Percentiles rank a stretch among this genome's conserved stretches.
Evolutionary conservation across 2,329 filamentous ascomycete species (phyloP).

Genomic region (Diaporthe vexans): DNA sequence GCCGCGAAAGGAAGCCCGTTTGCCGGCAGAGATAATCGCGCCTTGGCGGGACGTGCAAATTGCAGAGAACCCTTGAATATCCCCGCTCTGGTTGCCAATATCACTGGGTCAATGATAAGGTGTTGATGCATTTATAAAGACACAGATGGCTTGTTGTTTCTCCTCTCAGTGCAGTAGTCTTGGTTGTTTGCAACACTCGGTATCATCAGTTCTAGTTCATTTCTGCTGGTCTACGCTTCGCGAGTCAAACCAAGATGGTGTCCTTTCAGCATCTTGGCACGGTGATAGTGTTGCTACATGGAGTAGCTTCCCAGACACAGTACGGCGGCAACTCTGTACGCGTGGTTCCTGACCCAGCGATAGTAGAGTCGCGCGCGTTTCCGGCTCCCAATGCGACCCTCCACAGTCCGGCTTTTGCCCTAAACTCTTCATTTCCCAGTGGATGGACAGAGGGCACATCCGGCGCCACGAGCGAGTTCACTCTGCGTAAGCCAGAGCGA

Average conservation of each 20-base stretch:
- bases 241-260: neutral
- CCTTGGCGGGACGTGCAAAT: constrained; percentile 15
- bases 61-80: neutral
- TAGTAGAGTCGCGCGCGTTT: constrained; percentile 9
- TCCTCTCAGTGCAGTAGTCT: neutral
- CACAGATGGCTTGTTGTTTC: neutral
- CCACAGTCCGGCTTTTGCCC: neutral
- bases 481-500: neutral
- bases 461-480: constrained; percentile 5
- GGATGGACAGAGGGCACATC: constrained; percentile 8
- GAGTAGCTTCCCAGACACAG: neutral
- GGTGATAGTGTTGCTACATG: neutral
- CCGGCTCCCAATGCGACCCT: neutral
- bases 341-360: constrained; percentile 4
- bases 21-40: constrained; percentile 19
- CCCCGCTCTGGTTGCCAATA: constrained; percentile 23
- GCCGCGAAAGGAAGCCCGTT: constrained; percentile 32
- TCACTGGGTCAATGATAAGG: neutral
- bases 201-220: no score
- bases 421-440: neutral
- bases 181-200: neutral
- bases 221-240: neutral
- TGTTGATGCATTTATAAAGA: neutral
- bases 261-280: neutral
- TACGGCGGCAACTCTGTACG: constrained; percentile 11